Percentiles rank a stretch among this genome's conserved stretches.
Evolutionary conservation across 169 alveolate species (phyloP).

Genomic region (Babesia divergens): DNA sequence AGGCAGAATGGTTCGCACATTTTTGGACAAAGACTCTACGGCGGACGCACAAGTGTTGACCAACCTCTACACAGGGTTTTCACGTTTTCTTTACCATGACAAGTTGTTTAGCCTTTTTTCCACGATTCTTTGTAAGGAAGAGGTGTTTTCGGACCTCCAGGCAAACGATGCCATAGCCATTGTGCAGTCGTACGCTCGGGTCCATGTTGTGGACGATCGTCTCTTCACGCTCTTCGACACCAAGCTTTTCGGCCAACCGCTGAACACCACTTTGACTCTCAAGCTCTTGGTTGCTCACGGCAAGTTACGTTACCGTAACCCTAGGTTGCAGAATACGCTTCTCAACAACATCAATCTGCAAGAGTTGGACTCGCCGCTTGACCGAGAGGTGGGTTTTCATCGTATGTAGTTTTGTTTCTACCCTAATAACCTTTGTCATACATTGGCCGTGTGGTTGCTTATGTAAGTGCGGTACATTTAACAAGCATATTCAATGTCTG

Average conservation of each 20-base stretch:
- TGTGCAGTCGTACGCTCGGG: conserved; percentile 31
- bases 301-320: conserved; percentile 29
- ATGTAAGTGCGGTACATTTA: background rate
- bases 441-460: too few species aligned
- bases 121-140: conserved; percentile 45
- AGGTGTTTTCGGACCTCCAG: conserved; percentile 43
- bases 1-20: conserved; percentile 18
- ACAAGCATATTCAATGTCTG: background rate
- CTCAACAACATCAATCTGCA: conserved; percentile 43
- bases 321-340: conserved; percentile 13
- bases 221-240: conserved; percentile 14
- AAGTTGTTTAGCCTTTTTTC: conserved; percentile 18
- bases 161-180: conserved; percentile 37
- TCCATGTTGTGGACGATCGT: conserved; percentile 32
- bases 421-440: too few species aligned
- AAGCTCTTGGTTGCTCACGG: conserved; percentile 42
- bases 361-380: conserved; percentile 16
- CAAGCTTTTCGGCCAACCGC: background rate
- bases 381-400: conserved; percentile 27
- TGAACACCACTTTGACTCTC: conserved; percentile 24
- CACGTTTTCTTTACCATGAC: conserved; percentile 36
- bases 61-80: conserved; percentile 48
- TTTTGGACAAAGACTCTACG: conserved; percentile 27
- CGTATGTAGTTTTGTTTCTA: too few species aligned
- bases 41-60: conserved; percentile 39